phyloP scores from a whole-genome alignment of 208 protist genomes.

The Entamoeba dispar region DNA sequence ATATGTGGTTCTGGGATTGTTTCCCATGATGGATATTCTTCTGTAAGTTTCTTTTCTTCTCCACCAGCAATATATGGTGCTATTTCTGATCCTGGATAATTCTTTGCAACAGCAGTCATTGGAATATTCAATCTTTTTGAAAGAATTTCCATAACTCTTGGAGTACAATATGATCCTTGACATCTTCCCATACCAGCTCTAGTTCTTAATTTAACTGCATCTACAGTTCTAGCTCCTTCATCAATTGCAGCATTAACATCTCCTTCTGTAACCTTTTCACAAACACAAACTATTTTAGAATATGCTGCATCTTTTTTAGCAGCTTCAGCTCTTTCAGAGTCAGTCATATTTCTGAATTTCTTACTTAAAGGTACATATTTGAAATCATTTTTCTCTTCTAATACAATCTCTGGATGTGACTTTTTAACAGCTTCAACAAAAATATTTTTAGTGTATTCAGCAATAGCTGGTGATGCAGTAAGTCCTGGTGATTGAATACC shows the following conservation, averaged over 20 bases:
- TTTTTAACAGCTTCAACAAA: not conserved
- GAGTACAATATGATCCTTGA: constrained; percentile 14
- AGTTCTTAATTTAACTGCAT: constrained; percentile 11
- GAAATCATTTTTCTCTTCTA: not conserved
- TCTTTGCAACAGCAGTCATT: not conserved
- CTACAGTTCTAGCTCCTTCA: constrained; percentile 1
- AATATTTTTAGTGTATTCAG: not conserved
- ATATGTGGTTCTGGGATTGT: not conserved
- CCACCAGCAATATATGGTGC: not conserved
- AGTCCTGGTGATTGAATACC: constrained; percentile 22
- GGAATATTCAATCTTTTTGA: not conserved
- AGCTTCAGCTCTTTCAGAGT: not conserved
- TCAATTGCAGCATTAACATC: constrained; percentile 16
- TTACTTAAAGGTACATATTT: not conserved
- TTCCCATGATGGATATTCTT: not conserved
- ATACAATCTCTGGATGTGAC: not conserved
- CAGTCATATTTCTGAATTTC: not conserved
- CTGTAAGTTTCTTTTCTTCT: not conserved
- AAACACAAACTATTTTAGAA: constrained; percentile 14
- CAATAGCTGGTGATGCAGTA: constrained; percentile 15
- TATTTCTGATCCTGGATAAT: not conserved
- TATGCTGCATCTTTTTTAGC: not conserved
- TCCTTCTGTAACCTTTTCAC: constrained; percentile 13
- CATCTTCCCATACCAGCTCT: constrained; percentile 13
- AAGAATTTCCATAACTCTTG: not conserved